Percentiles rank a stretch among this genome's conserved stretches.
These are phyloP conservation scores for Coelastrella sp. DNA, from an alignment of 139 green algal species.

Conservation along the genomic window DNA sequence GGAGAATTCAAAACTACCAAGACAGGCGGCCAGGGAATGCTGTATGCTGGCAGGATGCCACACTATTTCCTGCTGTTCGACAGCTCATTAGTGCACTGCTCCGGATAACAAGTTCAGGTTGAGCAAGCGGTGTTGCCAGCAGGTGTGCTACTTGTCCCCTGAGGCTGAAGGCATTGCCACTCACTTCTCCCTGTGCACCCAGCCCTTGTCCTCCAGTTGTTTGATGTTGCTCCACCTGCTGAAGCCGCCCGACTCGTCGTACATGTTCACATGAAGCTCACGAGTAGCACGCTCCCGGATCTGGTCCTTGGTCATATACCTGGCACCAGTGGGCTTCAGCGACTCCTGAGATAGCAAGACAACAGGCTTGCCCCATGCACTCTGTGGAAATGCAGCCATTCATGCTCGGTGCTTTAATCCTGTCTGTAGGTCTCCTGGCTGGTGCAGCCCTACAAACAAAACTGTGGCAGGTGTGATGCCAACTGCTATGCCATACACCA, in stretches of 20 bases:
- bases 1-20: too few relatives aligned
- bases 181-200: constrained; percentile 1
- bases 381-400: not conserved
- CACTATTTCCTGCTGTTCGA: too few relatives aligned
- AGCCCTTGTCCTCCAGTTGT: not conserved
- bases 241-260: constrained; percentile 1
- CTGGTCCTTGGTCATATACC: constrained; percentile 3
- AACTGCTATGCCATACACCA: too few relatives aligned
- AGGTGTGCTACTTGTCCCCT: too few relatives aligned
- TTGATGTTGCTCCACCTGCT: not conserved
- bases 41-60: too few relatives aligned
- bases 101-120: too few relatives aligned
- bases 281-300: not conserved
- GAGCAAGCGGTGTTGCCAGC: too few relatives aligned
- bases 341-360: not conserved
- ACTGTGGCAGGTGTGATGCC: too few relatives aligned
- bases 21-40: too few relatives aligned
- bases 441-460: too few relatives aligned
- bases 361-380: not conserved
- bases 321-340: not conserved
- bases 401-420: not conserved
- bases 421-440: not conserved
- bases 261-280: constrained; percentile 14
- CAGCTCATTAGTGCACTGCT: too few relatives aligned
- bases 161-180: not conserved